Evolutionary conservation across 176 grass and related monocot genomes (phyloP).

Genomic region (Calamus simplicifolius): DNA sequence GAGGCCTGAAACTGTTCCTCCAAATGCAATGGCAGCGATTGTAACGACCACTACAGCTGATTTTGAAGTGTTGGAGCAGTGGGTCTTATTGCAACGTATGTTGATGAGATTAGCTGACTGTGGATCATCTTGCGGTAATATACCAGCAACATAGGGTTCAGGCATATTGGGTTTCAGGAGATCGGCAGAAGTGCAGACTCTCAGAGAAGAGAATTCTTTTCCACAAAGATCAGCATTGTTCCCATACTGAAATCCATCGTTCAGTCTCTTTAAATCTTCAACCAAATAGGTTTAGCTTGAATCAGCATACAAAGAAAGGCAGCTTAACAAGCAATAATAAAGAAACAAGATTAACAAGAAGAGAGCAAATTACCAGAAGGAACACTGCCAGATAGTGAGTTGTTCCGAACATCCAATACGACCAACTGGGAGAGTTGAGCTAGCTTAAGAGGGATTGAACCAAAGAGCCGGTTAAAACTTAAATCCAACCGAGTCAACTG

Average conservation of each 20-base stretch:
- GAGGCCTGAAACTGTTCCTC: slow-evolving; percentile 28
- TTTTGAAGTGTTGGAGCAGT: slow-evolving; percentile 41
- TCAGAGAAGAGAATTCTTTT: slow-evolving; percentile 42
- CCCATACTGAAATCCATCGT: slow-evolving; percentile 59
- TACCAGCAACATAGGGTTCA: slow-evolving; percentile 69
- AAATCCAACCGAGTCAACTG: slow-evolving; percentile 60
- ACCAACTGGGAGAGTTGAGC: slow-evolving; percentile 44
- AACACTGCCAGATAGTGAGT: slow-evolving; percentile 85
- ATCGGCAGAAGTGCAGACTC: slow-evolving; percentile 63
- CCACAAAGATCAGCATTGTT: slow-evolving; percentile 80
- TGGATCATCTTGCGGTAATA: slow-evolving; percentile 31
- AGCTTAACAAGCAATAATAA: background rate
- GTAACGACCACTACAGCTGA: slow-evolving; percentile 23
- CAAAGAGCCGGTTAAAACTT: slow-evolving; percentile 75
- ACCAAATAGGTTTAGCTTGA: background rate
- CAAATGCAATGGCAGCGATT: slow-evolving; percentile 24
- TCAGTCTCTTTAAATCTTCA: slow-evolving; percentile 61
- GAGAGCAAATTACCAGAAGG: slow-evolving; percentile 40
- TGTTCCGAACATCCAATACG: slow-evolving; percentile 71
- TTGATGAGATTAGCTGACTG: slow-evolving; percentile 1
- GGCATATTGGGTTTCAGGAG: slow-evolving; percentile 52
- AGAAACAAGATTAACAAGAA: background rate
- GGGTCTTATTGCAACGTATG: slow-evolving; percentile 29
- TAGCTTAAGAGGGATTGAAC: slow-evolving; percentile 69
- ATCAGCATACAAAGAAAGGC: background rate